Evolutionary conservation across 192 early-diverging fungal species (phyloP), one percentile per base, ranked within the genome.

Genomic region (Coemansia furcata): DNA sequence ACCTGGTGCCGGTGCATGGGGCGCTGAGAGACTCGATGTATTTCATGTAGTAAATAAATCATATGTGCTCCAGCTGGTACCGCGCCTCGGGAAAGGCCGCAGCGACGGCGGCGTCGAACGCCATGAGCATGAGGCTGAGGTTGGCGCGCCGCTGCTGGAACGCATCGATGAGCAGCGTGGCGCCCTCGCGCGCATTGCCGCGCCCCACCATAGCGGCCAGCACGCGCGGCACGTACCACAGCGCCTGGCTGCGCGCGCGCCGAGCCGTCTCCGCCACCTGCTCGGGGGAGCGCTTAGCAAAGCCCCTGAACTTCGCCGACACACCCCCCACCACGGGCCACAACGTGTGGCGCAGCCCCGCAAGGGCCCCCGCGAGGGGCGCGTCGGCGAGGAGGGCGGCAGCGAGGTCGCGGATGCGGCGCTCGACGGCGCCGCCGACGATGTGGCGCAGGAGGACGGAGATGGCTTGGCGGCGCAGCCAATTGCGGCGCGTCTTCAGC

Each of bases 381-480:
- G 66, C 23, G 40, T 84, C 85, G 15, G 49, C 70, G 8, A 60
- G n/a, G 36, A 23, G 6, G 19, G 19, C 36, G 19, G 58, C 21
- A 2, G 23, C 9, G 7, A 52, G 29, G 6, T 63, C 46, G 35
- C 76, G 74, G 38, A 88, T 62, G 9, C 87, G 85, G 68, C 93
- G 85, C 76, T 98, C 94, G 42, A 98, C 89, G 0, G 93, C 85
- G 38, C 91, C 95, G 52, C 93, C 95, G 55, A 96, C 80, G 3
- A 98, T 85, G 43, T 95, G 92, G 35, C 96, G 92, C 43, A 98
- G 71, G 0, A 96, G 85, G 12, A 96, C 86, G 3, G 89, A 88
- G 12, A 98, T 87, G 4, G 96, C 93, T 62, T 95, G 90, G 62
- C 91, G 83, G 7, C 95, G 86, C 35, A 96, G 77, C 92, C 92